Percentiles rank a stretch among this genome's conserved stretches.
phyloP scores from a whole-genome alignment of 1,284 basidiomycete genomes.

The Flammula alnicola region DNA sequence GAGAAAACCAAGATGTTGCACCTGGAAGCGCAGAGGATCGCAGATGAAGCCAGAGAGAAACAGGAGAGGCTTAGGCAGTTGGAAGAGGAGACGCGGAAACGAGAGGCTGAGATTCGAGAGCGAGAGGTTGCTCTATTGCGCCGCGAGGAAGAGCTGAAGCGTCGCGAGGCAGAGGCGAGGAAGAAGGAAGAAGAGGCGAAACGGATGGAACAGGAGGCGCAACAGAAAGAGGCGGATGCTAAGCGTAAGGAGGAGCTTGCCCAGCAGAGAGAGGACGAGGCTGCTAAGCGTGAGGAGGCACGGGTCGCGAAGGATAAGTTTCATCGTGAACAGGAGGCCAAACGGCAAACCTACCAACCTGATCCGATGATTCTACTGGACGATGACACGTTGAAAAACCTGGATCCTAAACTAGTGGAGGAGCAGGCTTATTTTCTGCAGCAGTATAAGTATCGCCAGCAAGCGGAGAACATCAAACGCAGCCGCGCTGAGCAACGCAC shows the following conservation, averaged over 20 bases:
- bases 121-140: conserved; percentile 16
- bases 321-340: conserved; percentile 12
- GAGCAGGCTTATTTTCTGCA: conserved; percentile 29
- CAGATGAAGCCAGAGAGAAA: conserved; percentile 22
- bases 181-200: conserved; percentile 20
- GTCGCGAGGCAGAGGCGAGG: conserved; percentile 24
- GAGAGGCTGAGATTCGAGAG: conserved; percentile 24
- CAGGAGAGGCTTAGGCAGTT: conserved; percentile 21
- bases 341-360: background rate
- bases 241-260: conserved; percentile 11
- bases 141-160: conserved; percentile 24
- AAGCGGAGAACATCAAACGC: conserved; percentile 48
- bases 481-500: conserved; percentile 42
- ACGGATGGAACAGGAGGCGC: conserved; percentile 18
- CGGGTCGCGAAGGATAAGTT: conserved; percentile 7
- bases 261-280: conserved; percentile 13
- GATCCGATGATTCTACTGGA: background rate
- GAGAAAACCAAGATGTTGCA: conserved; percentile 19
- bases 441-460: conserved; percentile 41
- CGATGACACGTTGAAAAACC: conserved; percentile 10
- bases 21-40: conserved; percentile 25
- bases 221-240: conserved; percentile 17
- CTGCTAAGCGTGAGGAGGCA: conserved; percentile 13
- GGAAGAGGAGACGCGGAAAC: conserved; percentile 30
- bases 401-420: conserved; percentile 23